phyloP scores from a whole-genome alignment of 495 filamentous ascomycete species.

The Podospora appendiculata region DNA sequence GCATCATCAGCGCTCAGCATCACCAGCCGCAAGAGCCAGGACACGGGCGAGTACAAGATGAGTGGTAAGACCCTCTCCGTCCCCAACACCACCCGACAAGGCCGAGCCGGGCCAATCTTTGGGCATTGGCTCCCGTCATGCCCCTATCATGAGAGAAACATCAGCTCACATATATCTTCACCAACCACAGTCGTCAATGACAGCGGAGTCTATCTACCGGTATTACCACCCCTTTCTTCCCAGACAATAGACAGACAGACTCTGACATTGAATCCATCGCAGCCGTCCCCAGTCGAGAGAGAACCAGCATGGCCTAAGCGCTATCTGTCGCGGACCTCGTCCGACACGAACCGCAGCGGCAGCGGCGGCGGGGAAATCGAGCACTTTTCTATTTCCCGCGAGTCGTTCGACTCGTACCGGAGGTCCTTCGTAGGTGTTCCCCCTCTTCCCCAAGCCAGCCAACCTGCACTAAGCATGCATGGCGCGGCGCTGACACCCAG shows the following conservation, averaged over 20 bases:
- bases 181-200: slow-evolving; percentile 76
- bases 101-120: too few relatives aligned
- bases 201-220: slow-evolving; percentile 92
- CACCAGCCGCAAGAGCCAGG: slow-evolving; percentile 43
- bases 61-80: slow-evolving; percentile 51
- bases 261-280: slow-evolving; percentile 1
- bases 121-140: too few relatives aligned
- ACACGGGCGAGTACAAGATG: slow-evolving; percentile 72
- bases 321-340: slow-evolving; percentile 60
- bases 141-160: not conserved
- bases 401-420: slow-evolving; percentile 96
- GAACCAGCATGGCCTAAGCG: slow-evolving; percentile 76
- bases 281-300: slow-evolving; percentile 89
- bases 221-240: slow-evolving; percentile 28
- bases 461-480: not conserved
- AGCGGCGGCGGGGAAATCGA: slow-evolving; percentile 73
- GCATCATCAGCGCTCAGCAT: slow-evolving; percentile 55
- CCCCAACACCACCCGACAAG: not conserved
- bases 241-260: not conserved
- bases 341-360: slow-evolving; percentile 57
- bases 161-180: slow-evolving; percentile 13
- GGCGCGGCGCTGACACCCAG: not conserved
- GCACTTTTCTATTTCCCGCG: slow-evolving; percentile 92
- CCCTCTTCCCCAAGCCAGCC: not conserved
- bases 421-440: slow-evolving; percentile 75